Conservation (phyloP, 148 eudicot species). For the Spergularia bocconei region DNA sequence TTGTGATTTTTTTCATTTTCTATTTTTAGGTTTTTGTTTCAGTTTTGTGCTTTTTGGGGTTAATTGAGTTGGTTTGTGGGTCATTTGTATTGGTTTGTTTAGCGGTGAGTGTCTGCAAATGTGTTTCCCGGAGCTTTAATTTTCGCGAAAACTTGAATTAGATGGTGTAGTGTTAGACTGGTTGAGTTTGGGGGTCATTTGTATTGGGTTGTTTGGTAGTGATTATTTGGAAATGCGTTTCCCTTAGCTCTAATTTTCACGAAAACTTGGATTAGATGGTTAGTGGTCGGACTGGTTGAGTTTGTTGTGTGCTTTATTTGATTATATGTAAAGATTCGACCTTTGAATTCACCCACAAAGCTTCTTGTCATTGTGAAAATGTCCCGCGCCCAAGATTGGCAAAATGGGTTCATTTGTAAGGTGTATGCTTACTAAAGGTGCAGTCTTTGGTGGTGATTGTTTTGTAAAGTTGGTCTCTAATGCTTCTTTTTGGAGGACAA, state of each 20-base stretch:
- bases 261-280: not conserved
- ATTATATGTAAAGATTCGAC: too few species aligned
- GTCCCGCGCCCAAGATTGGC: too few species aligned
- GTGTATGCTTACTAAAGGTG: too few species aligned
- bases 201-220: not conserved
- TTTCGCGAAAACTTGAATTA: not conserved
- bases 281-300: too few species aligned
- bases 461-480: not conserved
- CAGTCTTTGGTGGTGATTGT: not conserved
- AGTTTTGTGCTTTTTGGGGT: not conserved
- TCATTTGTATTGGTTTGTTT: not conserved
- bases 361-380: too few species aligned
- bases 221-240: not conserved
- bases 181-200: too few species aligned
- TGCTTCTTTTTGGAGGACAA: not conserved
- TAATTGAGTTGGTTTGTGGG: not conserved
- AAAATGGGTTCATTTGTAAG: too few species aligned
- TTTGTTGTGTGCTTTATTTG: too few species aligned
- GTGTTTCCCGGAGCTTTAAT: not conserved
- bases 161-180: not conserved
- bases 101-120: not conserved
- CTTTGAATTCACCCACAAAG: too few species aligned
- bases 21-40: slow-evolving; percentile 2
- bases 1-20: not conserved
- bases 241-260: not conserved